Percentiles rank a stretch among this genome's conserved stretches.
These are phyloP conservation scores for Ophiognomonia clavigignenti-juglandacearum DNA, from an alignment of 2,329 filamentous ascomycete species.

Conservation along the genomic window DNA sequence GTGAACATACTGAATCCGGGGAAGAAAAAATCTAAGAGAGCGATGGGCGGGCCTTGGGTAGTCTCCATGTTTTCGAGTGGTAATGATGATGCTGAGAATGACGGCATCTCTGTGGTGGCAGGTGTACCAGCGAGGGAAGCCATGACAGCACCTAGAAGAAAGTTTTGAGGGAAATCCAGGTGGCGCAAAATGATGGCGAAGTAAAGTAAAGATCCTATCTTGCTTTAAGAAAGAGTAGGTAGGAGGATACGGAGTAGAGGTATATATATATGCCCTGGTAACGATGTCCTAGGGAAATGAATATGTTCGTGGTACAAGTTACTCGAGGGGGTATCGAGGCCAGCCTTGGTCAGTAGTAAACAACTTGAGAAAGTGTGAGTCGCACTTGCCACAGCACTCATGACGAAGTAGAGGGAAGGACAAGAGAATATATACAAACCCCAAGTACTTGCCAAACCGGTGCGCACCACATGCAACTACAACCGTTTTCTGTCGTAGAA, in stretches of 20 bases:
- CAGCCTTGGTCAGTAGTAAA: too few relatives aligned
- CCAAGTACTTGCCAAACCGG: background rate
- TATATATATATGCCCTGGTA: background rate
- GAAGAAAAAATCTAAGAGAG: slow-evolving; percentile 58
- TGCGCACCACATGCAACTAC: background rate
- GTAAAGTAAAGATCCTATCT: background rate
- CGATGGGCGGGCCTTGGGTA: slow-evolving; percentile 32
- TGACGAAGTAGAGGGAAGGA: too few relatives aligned
- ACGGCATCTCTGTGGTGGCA: background rate
- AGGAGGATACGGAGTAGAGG: too few relatives aligned
- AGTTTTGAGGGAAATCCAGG: too few relatives aligned
- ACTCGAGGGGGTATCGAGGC: background rate
- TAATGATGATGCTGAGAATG: background rate
- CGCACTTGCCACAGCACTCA: background rate
- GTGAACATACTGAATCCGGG: slow-evolving; percentile 60
- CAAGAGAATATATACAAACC: background rate
- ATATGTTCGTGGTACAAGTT: background rate
- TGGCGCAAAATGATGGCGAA: background rate
- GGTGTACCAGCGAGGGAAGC: background rate
- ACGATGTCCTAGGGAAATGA: background rate
- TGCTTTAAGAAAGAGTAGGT: too few relatives aligned
- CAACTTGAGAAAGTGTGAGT: background rate
- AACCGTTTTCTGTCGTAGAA: too few relatives aligned
- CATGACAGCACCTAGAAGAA: background rate
- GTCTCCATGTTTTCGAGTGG: background rate